Evolutionary conservation across 257 asterid species (phyloP).

Genomic region (Rehmannia glutinosa): DNA sequence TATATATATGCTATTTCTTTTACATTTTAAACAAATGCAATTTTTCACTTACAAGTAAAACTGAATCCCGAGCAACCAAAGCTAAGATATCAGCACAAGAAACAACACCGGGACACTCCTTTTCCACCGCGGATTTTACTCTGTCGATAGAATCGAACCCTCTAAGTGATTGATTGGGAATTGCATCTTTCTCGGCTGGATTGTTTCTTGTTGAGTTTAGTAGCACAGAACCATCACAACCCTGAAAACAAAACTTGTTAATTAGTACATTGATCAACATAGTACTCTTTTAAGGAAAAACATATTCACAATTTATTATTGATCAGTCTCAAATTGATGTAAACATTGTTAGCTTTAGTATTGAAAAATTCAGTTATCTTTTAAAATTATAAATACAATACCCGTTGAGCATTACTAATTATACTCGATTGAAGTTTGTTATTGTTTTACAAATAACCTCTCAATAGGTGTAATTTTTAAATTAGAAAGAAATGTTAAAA

Average conservation of each 20-base stretch:
- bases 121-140: conserved; percentile 49
- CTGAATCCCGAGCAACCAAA: conserved; percentile 54
- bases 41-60: conserved; percentile 26
- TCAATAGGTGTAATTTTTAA: too few species aligned
- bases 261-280: neutral
- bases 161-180: conserved; percentile 46
- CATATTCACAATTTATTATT: too few species aligned
- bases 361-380: too few species aligned
- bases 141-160: conserved; percentile 52
- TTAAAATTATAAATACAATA: too few species aligned
- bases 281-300: too few species aligned
- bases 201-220: conserved; percentile 39
- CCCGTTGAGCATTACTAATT: too few species aligned
- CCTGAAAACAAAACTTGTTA: conserved; percentile 28
- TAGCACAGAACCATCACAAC: conserved; percentile 65
- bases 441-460: too few species aligned
- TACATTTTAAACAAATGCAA: neutral
- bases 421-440: too few species aligned
- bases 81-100: conserved; percentile 78
- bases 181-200: conserved; percentile 44
- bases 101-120: conserved; percentile 56
- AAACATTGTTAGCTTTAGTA: too few species aligned
- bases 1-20: neutral
- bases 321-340: too few species aligned
- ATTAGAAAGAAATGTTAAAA: too few species aligned